These are phyloP conservation scores for Aspergillus sp. DNA, from an alignment of 2,329 filamentous ascomycete species.

Conservation along the genomic window DNA sequence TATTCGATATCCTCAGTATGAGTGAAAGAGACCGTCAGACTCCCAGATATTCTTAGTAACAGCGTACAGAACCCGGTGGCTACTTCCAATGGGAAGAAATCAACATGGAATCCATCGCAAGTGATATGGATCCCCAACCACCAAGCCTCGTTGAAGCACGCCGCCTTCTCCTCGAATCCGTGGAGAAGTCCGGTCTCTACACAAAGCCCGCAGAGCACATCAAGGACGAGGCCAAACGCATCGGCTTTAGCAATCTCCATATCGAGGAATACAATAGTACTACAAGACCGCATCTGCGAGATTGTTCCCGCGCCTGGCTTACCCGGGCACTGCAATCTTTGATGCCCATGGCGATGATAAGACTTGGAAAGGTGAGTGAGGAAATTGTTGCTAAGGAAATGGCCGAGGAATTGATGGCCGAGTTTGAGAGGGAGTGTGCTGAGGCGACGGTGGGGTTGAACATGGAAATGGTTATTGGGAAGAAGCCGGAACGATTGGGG, in stretches of 20 bases:
- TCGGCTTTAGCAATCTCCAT: conserved; percentile 6
- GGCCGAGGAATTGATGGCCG: conserved; percentile 7
- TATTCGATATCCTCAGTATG: conserved; percentile 23
- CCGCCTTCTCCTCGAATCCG: conserved; percentile 6
- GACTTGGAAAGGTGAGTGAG: conserved; percentile 2
- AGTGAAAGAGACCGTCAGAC: background rate
- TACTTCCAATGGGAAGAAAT: conserved; percentile 25
- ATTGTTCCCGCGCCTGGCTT: conserved; percentile 11
- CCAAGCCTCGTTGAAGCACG: conserved; percentile 5
- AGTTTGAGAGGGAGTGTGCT: conserved; percentile 12
- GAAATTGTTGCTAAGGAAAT: conserved; percentile 4
- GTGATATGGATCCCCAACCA: conserved; percentile 5
- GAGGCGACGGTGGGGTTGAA: conserved; percentile 11
- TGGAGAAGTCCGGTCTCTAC: conserved; percentile 10
- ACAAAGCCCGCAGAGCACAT: conserved; percentile 8
- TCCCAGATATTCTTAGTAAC: background rate
- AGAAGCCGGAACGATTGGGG: conserved; percentile 3
- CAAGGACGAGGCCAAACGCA: conserved; percentile 4
- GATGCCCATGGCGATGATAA: conserved; percentile 10
- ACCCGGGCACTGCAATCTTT: conserved; percentile 9
- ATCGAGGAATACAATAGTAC: conserved; percentile 9
- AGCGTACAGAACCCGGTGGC: conserved; percentile 15
- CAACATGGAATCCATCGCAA: conserved; percentile 13
- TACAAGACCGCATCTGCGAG: conserved; percentile 8
- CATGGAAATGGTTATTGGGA: conserved; percentile 12